Percentiles rank a stretch among this genome's conserved stretches.
phyloP scores from a whole-genome alignment of 495 filamentous ascomycete genomes.

The Tuber umbilicatum region DNA sequence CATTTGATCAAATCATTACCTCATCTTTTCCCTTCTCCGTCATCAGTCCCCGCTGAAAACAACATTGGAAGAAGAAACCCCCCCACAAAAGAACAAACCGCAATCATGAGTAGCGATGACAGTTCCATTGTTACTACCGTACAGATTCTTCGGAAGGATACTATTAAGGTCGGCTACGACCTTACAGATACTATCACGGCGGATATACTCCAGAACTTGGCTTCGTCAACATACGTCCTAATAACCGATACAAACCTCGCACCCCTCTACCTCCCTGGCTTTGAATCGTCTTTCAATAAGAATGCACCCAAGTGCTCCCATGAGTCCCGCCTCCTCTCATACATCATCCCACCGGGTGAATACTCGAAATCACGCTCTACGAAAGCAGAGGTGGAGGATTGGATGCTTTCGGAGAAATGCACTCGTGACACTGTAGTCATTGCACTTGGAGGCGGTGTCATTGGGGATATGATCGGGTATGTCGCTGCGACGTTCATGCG shows the following conservation, averaged over 20 bases:
- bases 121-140: slow-evolving; percentile 30
- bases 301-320: slow-evolving; percentile 47
- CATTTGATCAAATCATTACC: neutral
- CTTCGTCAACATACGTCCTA: slow-evolving; percentile 87
- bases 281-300: slow-evolving; percentile 63
- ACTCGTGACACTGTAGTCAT: slow-evolving; percentile 92
- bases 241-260: slow-evolving; percentile 92
- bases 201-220: slow-evolving; percentile 70
- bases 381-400: slow-evolving; percentile 93
- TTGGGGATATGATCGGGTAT: slow-evolving; percentile 96
- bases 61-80: neutral
- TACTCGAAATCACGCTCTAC: slow-evolving; percentile 86
- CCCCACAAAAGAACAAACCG: neutral
- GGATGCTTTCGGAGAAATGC: slow-evolving; percentile 88
- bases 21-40: neutral
- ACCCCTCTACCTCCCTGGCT: slow-evolving; percentile 68
- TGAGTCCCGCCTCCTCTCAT: slow-evolving; percentile 69
- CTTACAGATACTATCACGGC: slow-evolving; percentile 73
- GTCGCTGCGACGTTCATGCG: slow-evolving; percentile 97
- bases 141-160: slow-evolving; percentile 49
- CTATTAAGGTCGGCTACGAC: slow-evolving; percentile 85
- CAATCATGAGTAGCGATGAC: slow-evolving; percentile 23
- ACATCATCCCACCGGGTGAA: slow-evolving; percentile 84
- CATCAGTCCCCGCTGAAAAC: neutral
- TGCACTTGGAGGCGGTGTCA: slow-evolving; percentile 93